Base-by-base conservation (phyloP, 345 rosid genomes). In the Brassica nigra region DNA sequence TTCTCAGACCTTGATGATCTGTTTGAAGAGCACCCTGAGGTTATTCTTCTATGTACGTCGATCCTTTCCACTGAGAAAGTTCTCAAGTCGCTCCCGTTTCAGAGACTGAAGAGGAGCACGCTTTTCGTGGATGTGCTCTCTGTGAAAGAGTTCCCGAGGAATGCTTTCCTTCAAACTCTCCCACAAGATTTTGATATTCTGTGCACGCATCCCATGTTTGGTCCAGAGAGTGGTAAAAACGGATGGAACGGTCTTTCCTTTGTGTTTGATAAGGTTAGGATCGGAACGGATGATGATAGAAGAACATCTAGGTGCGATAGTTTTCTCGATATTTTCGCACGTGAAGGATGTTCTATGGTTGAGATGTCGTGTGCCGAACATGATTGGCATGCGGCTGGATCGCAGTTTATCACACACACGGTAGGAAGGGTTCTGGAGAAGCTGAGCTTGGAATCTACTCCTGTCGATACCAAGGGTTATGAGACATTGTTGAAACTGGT, bases 351-450 rank as follows among this genome's bases (percentile, higher is more conserved):
- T 84, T 70, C 66, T 44, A 93, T 93, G 98, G 91, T 90, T 69
- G 92, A 90, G 85, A 93, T 93, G 95, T 80, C 90, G 16, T 93
- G 98, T 76, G 86, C 88, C 42, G 95, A 93, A 79, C 97, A 93
- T 74, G 98, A 93, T 80, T 11, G 86, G 85, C 83, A 93, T 74
- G 98, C 95, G 3, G 95, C 95, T 12, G 97, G 92, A 31, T 88
- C 95, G 0, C 98, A 94, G 84, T 94, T 94, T 67, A 86, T 92
- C 58, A 89, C 97, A 3, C 97, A 94, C 75, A 92, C 95, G 2
- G 77, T 86, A 74, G 96, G 97, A 71, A 86, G 96, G 80, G 79
- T 88, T 73, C 74, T 92, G 70, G 96, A 92, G 83, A 90, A 85
- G 89, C 78, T 91, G 77, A 70, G 66, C 8, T 70, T 90, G 85